These are phyloP conservation scores for Picea abies DNA, from an alignment of 83 land plant genomes.

Conservation along the genomic window DNA sequence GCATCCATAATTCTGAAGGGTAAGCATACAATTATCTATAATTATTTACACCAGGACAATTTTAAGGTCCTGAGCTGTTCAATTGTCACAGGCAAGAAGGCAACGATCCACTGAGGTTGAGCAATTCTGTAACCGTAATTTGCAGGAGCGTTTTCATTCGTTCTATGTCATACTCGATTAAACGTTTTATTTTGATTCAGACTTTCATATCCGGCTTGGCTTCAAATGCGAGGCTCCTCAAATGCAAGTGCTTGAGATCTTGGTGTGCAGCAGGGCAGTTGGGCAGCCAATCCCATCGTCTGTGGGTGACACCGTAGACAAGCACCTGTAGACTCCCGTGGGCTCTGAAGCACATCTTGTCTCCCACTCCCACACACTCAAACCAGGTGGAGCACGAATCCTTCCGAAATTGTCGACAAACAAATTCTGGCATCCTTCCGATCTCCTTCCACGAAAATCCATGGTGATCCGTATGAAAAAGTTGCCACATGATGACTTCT, in stretches of 20 bases:
- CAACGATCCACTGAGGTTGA: too few species aligned
- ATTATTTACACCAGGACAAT: too few species aligned
- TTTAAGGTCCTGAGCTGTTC: too few species aligned
- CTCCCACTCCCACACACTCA: conserved; percentile 14
- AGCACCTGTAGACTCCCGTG: background rate
- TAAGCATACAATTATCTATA: too few species aligned
- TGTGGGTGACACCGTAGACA: background rate
- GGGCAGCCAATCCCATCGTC: background rate
- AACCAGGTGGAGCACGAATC: background rate
- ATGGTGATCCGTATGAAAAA: background rate
- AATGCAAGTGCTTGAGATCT: background rate
- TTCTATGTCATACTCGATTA: too few species aligned
- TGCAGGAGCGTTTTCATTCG: too few species aligned
- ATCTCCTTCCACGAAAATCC: background rate
- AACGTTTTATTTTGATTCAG: background rate
- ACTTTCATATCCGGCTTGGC: background rate
- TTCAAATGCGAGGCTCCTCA: background rate
- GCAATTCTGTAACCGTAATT: too few species aligned
- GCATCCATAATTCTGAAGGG: too few species aligned
- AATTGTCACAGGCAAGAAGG: too few species aligned
- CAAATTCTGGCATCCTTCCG: background rate
- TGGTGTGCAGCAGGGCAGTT: background rate
- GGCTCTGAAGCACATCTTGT: background rate
- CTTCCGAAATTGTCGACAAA: background rate
- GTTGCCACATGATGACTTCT: background rate